These are phyloP conservation scores for Candida mattraensis DNA, from an alignment of 805 yeast species.

Conservation along the genomic window DNA sequence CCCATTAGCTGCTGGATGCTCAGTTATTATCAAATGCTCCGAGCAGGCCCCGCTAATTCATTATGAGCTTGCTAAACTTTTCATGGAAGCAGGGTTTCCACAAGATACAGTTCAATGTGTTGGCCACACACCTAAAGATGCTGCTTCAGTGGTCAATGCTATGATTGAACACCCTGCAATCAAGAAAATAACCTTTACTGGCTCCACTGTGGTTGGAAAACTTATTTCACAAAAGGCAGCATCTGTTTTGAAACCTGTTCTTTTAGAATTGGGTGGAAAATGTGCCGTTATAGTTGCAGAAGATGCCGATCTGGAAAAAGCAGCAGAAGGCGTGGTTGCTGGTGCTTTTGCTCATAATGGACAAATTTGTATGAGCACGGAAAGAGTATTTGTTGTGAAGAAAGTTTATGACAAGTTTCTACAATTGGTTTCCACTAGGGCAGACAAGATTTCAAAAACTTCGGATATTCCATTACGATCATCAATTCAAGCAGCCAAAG, in stretches of 20 bases:
- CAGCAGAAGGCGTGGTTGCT: slow-evolving; percentile 64
- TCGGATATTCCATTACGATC: slow-evolving; percentile 6
- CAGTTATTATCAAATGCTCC: slow-evolving; percentile 9
- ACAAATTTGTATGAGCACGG: slow-evolving; percentile 86
- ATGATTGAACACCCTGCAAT: slow-evolving; percentile 15
- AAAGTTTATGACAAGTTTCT: slow-evolving; percentile 52
- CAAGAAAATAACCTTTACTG: slow-evolving; percentile 75
- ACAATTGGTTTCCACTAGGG: slow-evolving; percentile 28
- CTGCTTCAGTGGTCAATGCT: slow-evolving; percentile 1
- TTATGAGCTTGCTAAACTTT: slow-evolving; percentile 5
- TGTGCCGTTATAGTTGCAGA: slow-evolving; percentile 72
- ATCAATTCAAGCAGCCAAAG: slow-evolving; percentile 2
- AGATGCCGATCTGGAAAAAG: slow-evolving; percentile 34
- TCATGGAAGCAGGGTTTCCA: slow-evolving; percentile 8
- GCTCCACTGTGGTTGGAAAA: slow-evolving; percentile 73
- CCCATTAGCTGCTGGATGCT: slow-evolving; percentile 10
- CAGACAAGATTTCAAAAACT: slow-evolving; percentile 37
- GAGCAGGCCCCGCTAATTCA: slow-evolving; percentile 9
- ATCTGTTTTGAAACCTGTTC: slow-evolving; percentile 73
- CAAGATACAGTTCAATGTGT: slow-evolving; percentile 7
- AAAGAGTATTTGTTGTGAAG: slow-evolving; percentile 64
- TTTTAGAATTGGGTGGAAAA: slow-evolving; percentile 89
- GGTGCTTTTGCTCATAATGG: slow-evolving; percentile 74
- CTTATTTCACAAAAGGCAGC: slow-evolving; percentile 80
- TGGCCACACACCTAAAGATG: slow-evolving; percentile 7